Evolutionary conservation across 2,329 filamentous ascomycete species (phyloP), one percentile per base, ranked within the genome.

Genomic region (Calonectria crousiana): DNA sequence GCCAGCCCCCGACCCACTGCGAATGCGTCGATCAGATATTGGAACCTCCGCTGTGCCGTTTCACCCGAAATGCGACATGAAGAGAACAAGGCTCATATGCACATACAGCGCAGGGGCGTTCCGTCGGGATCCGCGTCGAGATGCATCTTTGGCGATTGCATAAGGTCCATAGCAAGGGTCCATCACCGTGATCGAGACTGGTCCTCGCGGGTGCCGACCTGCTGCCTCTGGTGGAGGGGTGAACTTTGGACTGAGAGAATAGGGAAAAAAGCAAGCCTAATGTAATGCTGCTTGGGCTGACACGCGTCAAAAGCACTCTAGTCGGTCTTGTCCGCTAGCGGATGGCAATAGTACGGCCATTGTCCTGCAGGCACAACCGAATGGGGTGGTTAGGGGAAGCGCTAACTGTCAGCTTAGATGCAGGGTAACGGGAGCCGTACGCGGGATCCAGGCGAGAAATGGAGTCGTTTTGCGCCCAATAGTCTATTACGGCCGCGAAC

Each of bases 11-110:
- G 23, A 36, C 56, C 56, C 56, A 62, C 56, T 41, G 36, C 18
- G 56, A 62, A 62, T 41, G 56, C 56, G 23, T 62, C 56, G 56
- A 62, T 62, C 56, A 38, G 56, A 28, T 28, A 62, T 41, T 62
- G 56, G 36, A 62, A 62, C 56, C 36, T 62, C 56, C 41, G 34
- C 56, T 41, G 56, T 62, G 56, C 56, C 56, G 56, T 62, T 16
- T n/a, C 23, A 62, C 23, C 56, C 56, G 56, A 41, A 62, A 9
- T 28, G 56, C 23, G 16, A 10, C 38, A 47, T 47, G 44, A 9
- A 47, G 20, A 47, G 34, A 28, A 62, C 3, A 30, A 28, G 56
- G 34, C 56, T 41, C 11, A 2, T 2, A 38, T 62, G 56, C 56
- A 41, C 34, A 44, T 23, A 14, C 23, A 8, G 38, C 23, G 56